Evolutionary conservation across 331 rosid species (phyloP).

Genomic region (Cydonia oblonga): DNA sequence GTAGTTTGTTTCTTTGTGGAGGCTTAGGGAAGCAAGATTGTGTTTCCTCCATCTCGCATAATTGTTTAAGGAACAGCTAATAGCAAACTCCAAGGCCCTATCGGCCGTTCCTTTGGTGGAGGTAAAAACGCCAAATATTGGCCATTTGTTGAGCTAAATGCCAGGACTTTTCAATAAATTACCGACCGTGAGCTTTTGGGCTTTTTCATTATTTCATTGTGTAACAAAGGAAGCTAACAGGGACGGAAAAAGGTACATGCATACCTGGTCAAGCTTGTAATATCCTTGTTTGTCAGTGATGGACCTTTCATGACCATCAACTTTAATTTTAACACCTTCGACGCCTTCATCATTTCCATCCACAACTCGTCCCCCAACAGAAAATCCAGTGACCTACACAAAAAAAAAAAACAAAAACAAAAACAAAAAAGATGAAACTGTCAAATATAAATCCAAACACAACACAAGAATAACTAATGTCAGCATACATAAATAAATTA

Average conservation of each 20-base stretch:
- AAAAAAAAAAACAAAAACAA: too few relatives aligned
- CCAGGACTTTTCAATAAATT: background rate
- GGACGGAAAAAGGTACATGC: background rate
- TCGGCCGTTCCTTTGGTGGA: background rate
- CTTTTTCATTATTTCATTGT: background rate
- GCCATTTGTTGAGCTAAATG: background rate
- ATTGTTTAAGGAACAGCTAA: background rate
- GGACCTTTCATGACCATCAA: conserved; percentile 88
- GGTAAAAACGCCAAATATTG: background rate
- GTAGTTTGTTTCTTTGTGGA: background rate
- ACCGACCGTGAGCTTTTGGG: background rate
- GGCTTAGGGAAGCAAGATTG: background rate
- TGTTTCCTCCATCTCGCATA: background rate
- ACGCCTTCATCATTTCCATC: conserved; percentile 82
- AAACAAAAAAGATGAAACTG: background rate
- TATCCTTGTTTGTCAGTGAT: conserved; percentile 82
- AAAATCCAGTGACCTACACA: conserved; percentile 89
- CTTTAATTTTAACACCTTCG: conserved; percentile 74
- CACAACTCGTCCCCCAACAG: conserved; percentile 90
- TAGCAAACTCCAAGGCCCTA: background rate
- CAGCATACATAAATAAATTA: background rate
- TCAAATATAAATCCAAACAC: conserved; percentile 3
- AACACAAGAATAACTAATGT: background rate
- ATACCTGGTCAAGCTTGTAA: conserved; percentile 98
- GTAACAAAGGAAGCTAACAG: background rate